Base-by-base conservation (phyloP, 441 rosid species). In the Aquilaria agallochum region DNA sequence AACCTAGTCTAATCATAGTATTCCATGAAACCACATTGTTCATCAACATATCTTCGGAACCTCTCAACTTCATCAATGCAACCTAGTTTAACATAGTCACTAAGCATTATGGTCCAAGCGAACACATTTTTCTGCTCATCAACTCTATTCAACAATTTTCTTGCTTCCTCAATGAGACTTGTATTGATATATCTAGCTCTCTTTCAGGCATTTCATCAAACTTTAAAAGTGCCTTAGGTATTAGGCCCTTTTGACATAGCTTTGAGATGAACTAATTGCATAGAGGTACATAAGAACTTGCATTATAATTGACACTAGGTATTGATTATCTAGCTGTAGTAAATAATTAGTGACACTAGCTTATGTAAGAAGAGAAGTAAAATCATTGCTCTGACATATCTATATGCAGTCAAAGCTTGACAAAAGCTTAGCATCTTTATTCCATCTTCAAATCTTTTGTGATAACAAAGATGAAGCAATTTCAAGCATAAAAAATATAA, bases 101-200 rank as follows among this genome's bases (percentile, higher is more conserved):
- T 55, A 49, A 88, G 72, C 86, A 85, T 69, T n/a, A 89, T 85
- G 0, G 95, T 88, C 95, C 90, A 88, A 12, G 90, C 83, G 49
- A 85, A 82, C n/a, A 88, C 92, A 70, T 88, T 80, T 70, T 76
- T 88, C 68, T 45, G 58, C 0, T 82, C 77, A 71, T 83, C 85
- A 11, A 33, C 69, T 49, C 86, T 64, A 44, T 88, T 80, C 59
- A 85, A 83, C 56, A 88, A 60, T 48, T 61, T 53, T 48, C 78
- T 82, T 10, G 90, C 92, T 78, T 85, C 86, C n/a, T 57, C 79
- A 68, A 85, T 76, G 62, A 72, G 69, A 36, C 90, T 76, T 52
- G 68, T 62, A 72, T 74, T 83, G 49, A 82, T 76, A 66, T 83
- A 78, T 59, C 86, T 89, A 49, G 83, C 13, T 59, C 80, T 64